Conservation (phyloP, 2,329 filamentous ascomycete genomes). For the Aspergillus calidoustus region DNA sequence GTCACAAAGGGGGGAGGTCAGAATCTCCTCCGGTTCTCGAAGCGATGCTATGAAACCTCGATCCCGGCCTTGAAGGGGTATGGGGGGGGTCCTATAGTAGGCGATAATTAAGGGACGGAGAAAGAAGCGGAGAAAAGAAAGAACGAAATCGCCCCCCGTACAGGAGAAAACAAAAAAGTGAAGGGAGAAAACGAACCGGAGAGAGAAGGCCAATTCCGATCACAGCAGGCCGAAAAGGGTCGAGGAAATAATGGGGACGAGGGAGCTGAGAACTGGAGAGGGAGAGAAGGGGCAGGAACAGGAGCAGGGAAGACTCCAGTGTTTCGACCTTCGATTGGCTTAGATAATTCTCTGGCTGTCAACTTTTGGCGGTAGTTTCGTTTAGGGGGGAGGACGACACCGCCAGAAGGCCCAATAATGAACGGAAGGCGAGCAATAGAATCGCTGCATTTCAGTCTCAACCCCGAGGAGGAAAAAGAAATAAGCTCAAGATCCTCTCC, state of each 20-base stretch:
- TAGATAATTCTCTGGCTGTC: constrained; percentile 27
- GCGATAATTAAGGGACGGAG: constrained; percentile 24
- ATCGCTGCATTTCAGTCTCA: constrained; percentile 1
- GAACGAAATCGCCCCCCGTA: constrained; percentile 17
- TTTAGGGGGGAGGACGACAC: constrained; percentile 6
- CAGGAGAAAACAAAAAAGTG: constrained; percentile 20
- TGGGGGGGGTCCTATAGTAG: constrained; percentile 23
- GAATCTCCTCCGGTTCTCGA: constrained; percentile 20
- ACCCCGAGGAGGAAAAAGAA: neutral
- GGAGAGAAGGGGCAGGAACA: constrained; percentile 14
- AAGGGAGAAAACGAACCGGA: constrained; percentile 19
- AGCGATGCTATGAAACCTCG: constrained; percentile 18
- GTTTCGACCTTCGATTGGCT: constrained; percentile 30
- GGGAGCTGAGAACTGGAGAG: constrained; percentile 18
- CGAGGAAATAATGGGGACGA: constrained; percentile 1
- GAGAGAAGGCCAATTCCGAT: constrained; percentile 11
- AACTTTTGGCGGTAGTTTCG: constrained; percentile 4
- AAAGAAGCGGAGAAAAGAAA: constrained; percentile 17
- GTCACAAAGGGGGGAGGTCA: constrained; percentile 15
- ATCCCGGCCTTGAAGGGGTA: constrained; percentile 24
- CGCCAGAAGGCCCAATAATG: constrained; percentile 4
- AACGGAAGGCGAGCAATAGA: neutral
- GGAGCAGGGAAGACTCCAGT: constrained; percentile 25
- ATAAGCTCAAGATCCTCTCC: neutral
- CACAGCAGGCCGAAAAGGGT: constrained; percentile 6